Base-by-base conservation (phyloP, 116 monocot genomes). In the Trichopus zeylanicus region DNA sequence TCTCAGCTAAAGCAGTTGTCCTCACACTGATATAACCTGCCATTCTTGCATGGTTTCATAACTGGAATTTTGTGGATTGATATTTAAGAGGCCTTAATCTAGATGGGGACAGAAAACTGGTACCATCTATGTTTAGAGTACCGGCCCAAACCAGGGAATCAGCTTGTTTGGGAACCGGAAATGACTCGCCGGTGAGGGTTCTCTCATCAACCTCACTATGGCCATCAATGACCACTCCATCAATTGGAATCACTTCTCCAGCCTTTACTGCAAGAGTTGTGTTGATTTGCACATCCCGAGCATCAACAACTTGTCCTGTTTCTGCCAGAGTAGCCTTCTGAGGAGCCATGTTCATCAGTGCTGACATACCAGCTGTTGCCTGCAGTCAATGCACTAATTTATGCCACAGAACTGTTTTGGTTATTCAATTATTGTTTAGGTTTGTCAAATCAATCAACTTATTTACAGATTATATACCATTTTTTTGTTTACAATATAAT, bases 1-100 rank as follows among this genome's bases (percentile, higher is more conserved):
- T 34, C 67, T 98, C 88, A 23, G 97, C 87, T 68, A 88, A 62
- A 28, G 97, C 97, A 37, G 91, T 85, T n/a, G 97, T 98, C 63
- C 71, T 85, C 63, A 98, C 81, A 71, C 66, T 82, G 52, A 91
- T 74, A 30, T 98, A 91, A 25, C 97, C 95, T 95, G 67, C n/a
- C 72, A 53, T 24, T 3, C 27, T 19, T 56, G 10, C 26, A 32
- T 6, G 21, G 5, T 22, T 18, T 60, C 29, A 1, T 31, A n/a
- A 53, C 7, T 0, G 1, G n/a, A 46, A 26, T 13, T 33, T 33
- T 4, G 8, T 33, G 6, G 8, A 5, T 33, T 33, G 32, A 33
- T 33, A 8, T 33, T 33, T 11, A n/a, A 68, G 11, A 19, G 16
- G 6, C 35, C 48, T 31, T 2, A 30, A 47, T n/a, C n/a, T n/a